Conservation (phyloP, 202 grass and related monocot species). For the Musa balbisiana region DNA sequence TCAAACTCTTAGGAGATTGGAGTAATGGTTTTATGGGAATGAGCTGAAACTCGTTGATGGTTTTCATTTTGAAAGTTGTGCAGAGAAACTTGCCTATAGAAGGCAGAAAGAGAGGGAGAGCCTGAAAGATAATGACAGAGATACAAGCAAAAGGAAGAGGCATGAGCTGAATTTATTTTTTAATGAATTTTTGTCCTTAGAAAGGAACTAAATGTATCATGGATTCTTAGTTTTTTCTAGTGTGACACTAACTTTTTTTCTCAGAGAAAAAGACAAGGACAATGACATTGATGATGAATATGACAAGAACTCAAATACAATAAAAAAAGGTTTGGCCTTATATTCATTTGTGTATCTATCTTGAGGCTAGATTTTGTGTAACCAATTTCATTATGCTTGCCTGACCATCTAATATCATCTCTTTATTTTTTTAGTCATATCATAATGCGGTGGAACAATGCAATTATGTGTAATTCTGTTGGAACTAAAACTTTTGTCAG, state of each 20-base stretch:
- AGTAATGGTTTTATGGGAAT: conserved; percentile 19
- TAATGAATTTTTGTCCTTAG: background rate
- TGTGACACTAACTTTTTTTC: conserved; percentile 4
- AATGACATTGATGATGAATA: conserved; percentile 24
- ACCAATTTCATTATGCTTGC: background rate
- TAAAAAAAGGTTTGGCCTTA: conserved; percentile 30
- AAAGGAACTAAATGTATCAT: background rate
- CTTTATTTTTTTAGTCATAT: too few relatives aligned
- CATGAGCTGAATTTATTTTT: conserved; percentile 11
- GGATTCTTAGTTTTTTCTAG: background rate
- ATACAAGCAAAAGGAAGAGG: conserved; percentile 63
- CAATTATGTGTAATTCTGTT: too few relatives aligned
- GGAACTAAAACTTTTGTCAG: too few relatives aligned
- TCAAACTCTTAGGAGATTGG: too few relatives aligned
- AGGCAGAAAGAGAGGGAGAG: conserved; percentile 54
- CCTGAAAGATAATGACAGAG: conserved; percentile 27
- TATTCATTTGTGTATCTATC: conserved; percentile 1
- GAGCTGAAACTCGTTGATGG: conserved; percentile 23
- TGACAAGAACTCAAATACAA: conserved; percentile 21
- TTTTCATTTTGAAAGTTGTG: conserved; percentile 73
- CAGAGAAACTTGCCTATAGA: conserved; percentile 92
- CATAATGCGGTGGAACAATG: too few relatives aligned
- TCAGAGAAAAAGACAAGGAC: conserved; percentile 23
- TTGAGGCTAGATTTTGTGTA: background rate
- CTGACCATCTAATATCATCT: background rate